phyloP scores from a whole-genome alignment of 208 protist species.

The Trypanosoma vivax region DNA sequence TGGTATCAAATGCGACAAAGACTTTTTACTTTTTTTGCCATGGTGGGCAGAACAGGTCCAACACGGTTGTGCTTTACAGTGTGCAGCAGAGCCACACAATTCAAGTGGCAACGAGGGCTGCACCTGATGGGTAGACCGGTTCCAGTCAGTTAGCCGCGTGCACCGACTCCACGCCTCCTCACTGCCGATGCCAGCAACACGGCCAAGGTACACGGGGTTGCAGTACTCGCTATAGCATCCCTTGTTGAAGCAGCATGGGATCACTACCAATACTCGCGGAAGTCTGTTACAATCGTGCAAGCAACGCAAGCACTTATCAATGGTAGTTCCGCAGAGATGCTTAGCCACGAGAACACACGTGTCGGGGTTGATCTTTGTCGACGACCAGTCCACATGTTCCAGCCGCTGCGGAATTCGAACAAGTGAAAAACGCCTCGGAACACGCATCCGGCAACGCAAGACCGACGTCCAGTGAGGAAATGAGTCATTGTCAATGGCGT shows the following conservation, averaged over 20 bases:
- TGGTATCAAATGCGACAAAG: slow-evolving; percentile 28
- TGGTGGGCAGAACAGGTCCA: too few species aligned
- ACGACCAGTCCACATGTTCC: slow-evolving; percentile 41
- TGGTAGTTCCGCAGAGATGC: slow-evolving; percentile 74
- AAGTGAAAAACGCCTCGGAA: slow-evolving; percentile 21
- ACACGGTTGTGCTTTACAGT: too few species aligned
- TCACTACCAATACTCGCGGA: slow-evolving; percentile 58
- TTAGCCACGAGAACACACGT: slow-evolving; percentile 61
- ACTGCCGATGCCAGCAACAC: slow-evolving; percentile 24
- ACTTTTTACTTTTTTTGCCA: slow-evolving; percentile 28
- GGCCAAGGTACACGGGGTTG: slow-evolving; percentile 33
- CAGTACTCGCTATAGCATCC: slow-evolving; percentile 50
- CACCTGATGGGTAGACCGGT: slow-evolving; percentile 25
- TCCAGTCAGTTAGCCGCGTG: slow-evolving; percentile 69
- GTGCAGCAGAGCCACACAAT: background rate
- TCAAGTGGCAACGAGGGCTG: background rate
- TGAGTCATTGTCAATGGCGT: slow-evolving; percentile 49
- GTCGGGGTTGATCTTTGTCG: slow-evolving; percentile 16
- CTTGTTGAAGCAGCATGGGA: slow-evolving; percentile 76
- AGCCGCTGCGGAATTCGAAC: slow-evolving; percentile 36
- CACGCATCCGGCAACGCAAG: slow-evolving; percentile 14
- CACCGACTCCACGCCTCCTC: slow-evolving; percentile 26
- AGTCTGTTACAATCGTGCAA: slow-evolving; percentile 38
- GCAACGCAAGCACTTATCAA: slow-evolving; percentile 60
- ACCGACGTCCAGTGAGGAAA: slow-evolving; percentile 42